Evolutionary conservation across 352 stramenopile species (phyloP), one percentile per base, ranked within the genome.

Genomic region (Synura sp.): DNA sequence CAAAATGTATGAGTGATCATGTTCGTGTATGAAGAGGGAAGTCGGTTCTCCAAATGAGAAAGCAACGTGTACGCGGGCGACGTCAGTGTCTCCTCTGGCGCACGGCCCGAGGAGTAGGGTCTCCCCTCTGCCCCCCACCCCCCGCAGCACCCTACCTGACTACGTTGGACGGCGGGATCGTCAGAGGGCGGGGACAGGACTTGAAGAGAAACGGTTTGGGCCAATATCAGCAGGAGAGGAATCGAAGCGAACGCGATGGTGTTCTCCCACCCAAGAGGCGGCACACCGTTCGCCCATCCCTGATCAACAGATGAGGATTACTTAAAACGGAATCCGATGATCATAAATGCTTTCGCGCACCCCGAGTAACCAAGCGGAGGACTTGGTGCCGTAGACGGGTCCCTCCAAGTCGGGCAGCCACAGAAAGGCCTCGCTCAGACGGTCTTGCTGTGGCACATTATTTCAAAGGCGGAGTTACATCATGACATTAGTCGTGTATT

Each of bases 321-420:
- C 42, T n/a, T 55, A 55, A 55, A 55, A n/a, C n/a, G 59, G 36
- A 38, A 19, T 19, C 15, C n/a, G 41, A 55, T n/a, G 19, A 42
- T 74, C 70, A 19, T 15, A 77, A 77, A 71, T 55, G 19, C 70
- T 79, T 75, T 76, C 81, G 84, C n/a, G n/a, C n/a, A n/a, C n/a
- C n/a, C n/a, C n/a, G 85, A 90, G 69, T 82, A 84, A 27, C 89
- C 83, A 67, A 87, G 85, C 27, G 14, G 70, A 35, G 12, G 19
- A 22, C 1, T 25, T 2, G 22, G 88, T 86, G 71, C 87, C 88
- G 80, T 92, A 94, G 0, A 86, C 89, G 17, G 90, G 90, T 67
- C 90, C 90, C 79, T 93, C 87, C 4, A 95, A 84, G 77, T 85
- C 90, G 31, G 90, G 89, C n/a, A 95, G 79, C 81, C 87, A 95